phyloP scores from a whole-genome alignment of 2,329 filamentous ascomycete species.

The Hymenoscyphus fructigenus region DNA sequence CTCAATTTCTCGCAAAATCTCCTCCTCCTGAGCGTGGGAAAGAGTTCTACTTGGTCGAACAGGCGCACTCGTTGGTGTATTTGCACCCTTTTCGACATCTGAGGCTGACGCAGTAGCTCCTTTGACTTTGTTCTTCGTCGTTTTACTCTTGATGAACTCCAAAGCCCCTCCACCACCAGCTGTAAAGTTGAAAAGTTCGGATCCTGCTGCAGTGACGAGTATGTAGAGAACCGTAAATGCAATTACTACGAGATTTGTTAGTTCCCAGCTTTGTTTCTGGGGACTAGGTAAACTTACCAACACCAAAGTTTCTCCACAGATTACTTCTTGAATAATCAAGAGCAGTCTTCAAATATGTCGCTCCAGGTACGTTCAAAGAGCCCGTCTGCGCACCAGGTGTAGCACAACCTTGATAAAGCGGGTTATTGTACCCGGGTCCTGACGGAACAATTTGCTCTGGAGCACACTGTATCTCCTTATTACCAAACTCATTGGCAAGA shows the following conservation, averaged over 20 bases:
- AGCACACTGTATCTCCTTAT: slow-evolving; percentile 56
- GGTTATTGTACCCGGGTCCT: slow-evolving; percentile 52
- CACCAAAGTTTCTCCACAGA: slow-evolving; percentile 43
- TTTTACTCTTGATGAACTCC: slow-evolving; percentile 68
- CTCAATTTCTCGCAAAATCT: slow-evolving; percentile 47
- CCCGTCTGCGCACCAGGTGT: slow-evolving; percentile 48
- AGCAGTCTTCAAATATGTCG: slow-evolving; percentile 5
- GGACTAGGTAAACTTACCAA: slow-evolving; percentile 33
- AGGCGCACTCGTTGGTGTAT: slow-evolving; percentile 27
- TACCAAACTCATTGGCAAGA: slow-evolving; percentile 60
- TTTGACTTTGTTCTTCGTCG: slow-evolving; percentile 53
- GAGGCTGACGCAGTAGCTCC: slow-evolving; percentile 31
- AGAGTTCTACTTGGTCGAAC: slow-evolving; percentile 34
- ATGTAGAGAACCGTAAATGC: slow-evolving; percentile 76
- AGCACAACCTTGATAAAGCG: slow-evolving; percentile 61
- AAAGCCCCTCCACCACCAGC: slow-evolving; percentile 64
- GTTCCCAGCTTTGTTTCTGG: neutral
- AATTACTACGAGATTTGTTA: slow-evolving; percentile 48
- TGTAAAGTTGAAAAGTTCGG: slow-evolving; percentile 66
- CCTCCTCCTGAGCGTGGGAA: slow-evolving; percentile 34
- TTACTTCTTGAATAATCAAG: slow-evolving; percentile 5
- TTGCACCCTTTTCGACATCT: slow-evolving; percentile 54
- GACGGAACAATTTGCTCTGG: slow-evolving; percentile 57
- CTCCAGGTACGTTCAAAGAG: neutral
- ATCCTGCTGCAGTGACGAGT: slow-evolving; percentile 65